Percentiles rank a stretch among this genome's conserved stretches.
Conservation (phyloP, 1,284 basidiomycete species). For the Apiotrichum akiyoshidainum region DNA sequence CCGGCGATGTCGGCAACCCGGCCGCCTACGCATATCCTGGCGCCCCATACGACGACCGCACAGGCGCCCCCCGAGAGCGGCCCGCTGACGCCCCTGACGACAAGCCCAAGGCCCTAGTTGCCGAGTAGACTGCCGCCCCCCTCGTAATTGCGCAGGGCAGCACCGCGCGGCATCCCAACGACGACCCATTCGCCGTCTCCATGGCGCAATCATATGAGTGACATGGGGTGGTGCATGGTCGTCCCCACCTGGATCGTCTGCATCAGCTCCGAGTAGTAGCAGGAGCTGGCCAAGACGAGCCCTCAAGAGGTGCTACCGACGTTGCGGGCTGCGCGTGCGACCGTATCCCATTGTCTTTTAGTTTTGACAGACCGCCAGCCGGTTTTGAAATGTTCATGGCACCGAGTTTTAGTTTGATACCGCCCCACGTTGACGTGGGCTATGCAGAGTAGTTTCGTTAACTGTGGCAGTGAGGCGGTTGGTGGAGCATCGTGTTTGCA, state of each 20-base stretch:
- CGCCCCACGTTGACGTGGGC: slow-evolving; percentile 1
- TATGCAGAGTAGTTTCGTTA: not conserved
- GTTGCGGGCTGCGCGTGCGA: not conserved
- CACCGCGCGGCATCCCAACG: too few species aligned
- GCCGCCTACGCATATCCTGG: slow-evolving; percentile 2
- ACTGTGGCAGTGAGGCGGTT: not conserved
- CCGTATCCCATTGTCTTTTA: not conserved
- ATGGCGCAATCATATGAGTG: too few species aligned
- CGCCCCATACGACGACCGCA: slow-evolving; percentile 6
- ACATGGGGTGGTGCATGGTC: too few species aligned
- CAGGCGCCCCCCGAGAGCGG: not conserved
- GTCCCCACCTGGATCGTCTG: too few species aligned
- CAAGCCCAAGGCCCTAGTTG: slow-evolving; percentile 6
- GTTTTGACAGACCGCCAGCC: not conserved
- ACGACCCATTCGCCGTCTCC: too few species aligned
- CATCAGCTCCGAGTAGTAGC: not conserved
- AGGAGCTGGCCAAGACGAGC: not conserved
- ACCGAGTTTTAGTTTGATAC: not conserved
- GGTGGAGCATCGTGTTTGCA: too few species aligned
- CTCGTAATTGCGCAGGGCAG: too few species aligned
- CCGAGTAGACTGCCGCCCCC: slow-evolving; percentile 2
- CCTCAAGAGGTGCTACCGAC: too few species aligned
- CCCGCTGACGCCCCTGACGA: not conserved
- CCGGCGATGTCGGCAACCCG: slow-evolving; percentile 8
- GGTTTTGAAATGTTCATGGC: not conserved